Base-by-base conservation (phyloP, 306 rosid species). In the Cercis canadensis region DNA sequence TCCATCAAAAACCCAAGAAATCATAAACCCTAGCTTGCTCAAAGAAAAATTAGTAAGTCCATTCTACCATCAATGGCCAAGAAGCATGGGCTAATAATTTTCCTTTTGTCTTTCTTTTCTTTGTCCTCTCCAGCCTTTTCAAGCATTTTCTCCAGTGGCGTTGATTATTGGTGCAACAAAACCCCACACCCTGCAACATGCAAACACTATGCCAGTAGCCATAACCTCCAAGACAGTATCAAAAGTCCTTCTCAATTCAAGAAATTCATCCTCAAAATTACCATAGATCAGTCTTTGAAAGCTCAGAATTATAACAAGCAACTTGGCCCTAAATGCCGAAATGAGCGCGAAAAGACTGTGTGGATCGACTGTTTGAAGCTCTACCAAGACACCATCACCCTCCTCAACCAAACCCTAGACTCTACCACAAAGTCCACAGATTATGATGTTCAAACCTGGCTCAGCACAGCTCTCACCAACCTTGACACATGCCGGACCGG, bases 151-250 rank as follows among this genome's bases (percentile, higher is more conserved):
- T 32, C 73, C 3, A n/a, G 57, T 4, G 41, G 58, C 80, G 45
- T 82, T 31, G 67, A 73, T 36, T 67, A 24, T 37, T 88, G 90
- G 93, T 88, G 90, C 77, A 45, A 15, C 31, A 76, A 81, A 85
- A 85, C 87, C 41, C 86, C 87, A 16, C 66, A 83, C 64, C 90
- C 93, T 1, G 78, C 65, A 45, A 79, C 87, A 4, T 88, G 93
- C 75, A 75, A 64, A 34, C 31, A 81, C 50, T 70, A 65, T 13
- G 64, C 75, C 55, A 49, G 52, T 19, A 43, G 17, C 21, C 57
- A 70, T 5, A 53, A 47, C 61, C 10, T 43, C 2, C 69, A 72
- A 15, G 6, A 40, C 46, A 11, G 56, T 32, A 5, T 75, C 83
- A 12, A 78, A 74, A 64, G 41, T 44, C 24, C 44, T 59, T 62